Evolutionary conservation across 139 green algal genomes (phyloP), one percentile per base, ranked within the genome.

Genomic region (Edaphochlamys debaryana): DNA sequence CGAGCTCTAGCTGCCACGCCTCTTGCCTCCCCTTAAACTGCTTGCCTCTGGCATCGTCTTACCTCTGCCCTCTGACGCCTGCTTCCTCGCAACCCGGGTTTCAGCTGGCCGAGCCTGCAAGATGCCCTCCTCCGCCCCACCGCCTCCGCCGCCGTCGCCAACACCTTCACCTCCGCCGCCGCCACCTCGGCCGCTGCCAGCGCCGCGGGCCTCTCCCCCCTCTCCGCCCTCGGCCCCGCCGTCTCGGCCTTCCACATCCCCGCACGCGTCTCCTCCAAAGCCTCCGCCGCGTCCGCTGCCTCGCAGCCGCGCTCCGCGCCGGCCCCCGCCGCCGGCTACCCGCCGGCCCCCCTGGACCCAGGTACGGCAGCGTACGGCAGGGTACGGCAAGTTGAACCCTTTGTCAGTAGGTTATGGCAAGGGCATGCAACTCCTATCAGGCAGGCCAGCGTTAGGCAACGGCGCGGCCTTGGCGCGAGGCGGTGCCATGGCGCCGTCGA

Each of bases 101-200:
- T 3, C 62, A 67, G 82, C 38, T 77, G 69, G 80, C 69, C 58
- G 4, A 8, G 64, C 2, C 58, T 90, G 63, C 77, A 67, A 27
- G 38, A 84, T 36, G 81, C 86, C 27, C 70, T 90, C 11, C 68
- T 86, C 8, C 45, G 79, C 38, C 86, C 86, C 42, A 75, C 75
- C 27, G 50, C 79, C 50, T 76, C 86, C 50, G 77, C 86, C 0
- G 86, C 86, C 1, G 32, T 88, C 4, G 41, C 74, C 30, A 90
- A 90, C 32, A 6, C 13, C 29, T 87, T 90, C 36, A 41, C 58
- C 29, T 48, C 58, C 4, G 48, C 62, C 17, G 66, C 70, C 30
- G 30, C 74, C 15, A 63, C 9, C 56, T 22, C 54, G 0, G 30
- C 40, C 1, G 75, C 60, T 5, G 68, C 50, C 41, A n/a, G 15